Evolutionary conservation across 257 asterid genomes (phyloP).

Genomic region (Solanum appendiculatum): DNA sequence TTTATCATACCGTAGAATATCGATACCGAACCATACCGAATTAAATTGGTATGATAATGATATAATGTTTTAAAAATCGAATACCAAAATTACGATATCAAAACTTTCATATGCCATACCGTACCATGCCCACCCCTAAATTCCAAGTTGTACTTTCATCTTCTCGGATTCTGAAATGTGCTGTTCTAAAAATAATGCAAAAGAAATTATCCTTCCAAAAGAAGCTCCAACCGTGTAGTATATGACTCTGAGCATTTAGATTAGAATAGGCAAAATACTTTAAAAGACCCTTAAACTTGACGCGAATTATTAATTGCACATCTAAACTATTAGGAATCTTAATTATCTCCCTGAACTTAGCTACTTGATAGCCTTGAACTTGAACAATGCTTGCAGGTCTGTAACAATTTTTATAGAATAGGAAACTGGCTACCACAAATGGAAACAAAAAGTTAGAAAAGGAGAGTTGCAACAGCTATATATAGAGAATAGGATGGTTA

Average conservation of each 20-base stretch:
- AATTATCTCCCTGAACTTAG: not conserved
- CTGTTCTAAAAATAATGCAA: not conserved
- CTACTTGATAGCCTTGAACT: not conserved
- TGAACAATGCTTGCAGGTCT: not conserved
- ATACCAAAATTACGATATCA: too few species aligned
- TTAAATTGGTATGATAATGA: too few species aligned
- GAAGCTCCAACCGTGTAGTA: not conserved
- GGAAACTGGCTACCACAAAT: not conserved
- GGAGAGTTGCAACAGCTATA: not conserved
- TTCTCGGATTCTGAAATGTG: not conserved
- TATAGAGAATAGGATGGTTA: not conserved
- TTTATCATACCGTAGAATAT: too few species aligned
- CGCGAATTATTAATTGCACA: not conserved
- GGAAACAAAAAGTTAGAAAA: not conserved
- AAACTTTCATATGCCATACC: too few species aligned
- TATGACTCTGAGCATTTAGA: not conserved
- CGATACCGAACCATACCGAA: too few species aligned
- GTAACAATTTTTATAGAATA: not conserved
- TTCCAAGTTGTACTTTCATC: not conserved
- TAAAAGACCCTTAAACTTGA: not conserved
- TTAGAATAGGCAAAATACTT: not conserved
- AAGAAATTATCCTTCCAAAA: not conserved
- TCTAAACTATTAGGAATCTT: not conserved
- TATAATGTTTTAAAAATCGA: too few species aligned
- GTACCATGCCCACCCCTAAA: too few species aligned